Conservation (phyloP, 164 flowering plant genomes). For the Tinospora cordifolia region DNA sequence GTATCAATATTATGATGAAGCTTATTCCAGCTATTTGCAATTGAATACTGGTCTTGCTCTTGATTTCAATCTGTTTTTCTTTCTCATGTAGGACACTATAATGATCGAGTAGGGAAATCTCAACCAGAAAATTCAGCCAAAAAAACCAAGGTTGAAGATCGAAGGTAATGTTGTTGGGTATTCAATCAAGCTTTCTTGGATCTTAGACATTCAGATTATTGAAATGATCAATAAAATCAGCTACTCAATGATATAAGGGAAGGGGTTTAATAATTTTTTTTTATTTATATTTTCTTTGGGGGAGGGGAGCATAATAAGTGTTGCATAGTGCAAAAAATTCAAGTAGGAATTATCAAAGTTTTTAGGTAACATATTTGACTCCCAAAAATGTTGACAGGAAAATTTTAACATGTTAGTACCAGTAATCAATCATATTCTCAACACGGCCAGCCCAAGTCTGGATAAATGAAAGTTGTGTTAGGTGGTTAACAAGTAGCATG, state of each 20-base stretch:
- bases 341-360: neutral
- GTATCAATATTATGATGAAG: neutral
- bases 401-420: too few species aligned
- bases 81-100: conserved; percentile 4
- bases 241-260: neutral
- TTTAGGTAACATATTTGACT: neutral
- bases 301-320: neutral
- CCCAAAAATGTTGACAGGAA: neutral
- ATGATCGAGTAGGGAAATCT: conserved; percentile 13
- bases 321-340: neutral
- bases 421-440: too few species aligned
- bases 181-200: neutral
- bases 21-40: neutral
- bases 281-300: too few species aligned
- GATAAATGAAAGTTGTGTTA: too few species aligned
- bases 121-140: conserved; percentile 8
- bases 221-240: neutral
- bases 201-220: too few species aligned
- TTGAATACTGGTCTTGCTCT: neutral
- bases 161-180: conserved; percentile 11
- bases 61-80: neutral
- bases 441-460: too few species aligned
- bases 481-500: too few species aligned
- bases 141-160: conserved; percentile 5
- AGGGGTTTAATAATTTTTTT: neutral